Conservation (phyloP, 257 asterid genomes). For the Solanum dulcamara region DNA sequence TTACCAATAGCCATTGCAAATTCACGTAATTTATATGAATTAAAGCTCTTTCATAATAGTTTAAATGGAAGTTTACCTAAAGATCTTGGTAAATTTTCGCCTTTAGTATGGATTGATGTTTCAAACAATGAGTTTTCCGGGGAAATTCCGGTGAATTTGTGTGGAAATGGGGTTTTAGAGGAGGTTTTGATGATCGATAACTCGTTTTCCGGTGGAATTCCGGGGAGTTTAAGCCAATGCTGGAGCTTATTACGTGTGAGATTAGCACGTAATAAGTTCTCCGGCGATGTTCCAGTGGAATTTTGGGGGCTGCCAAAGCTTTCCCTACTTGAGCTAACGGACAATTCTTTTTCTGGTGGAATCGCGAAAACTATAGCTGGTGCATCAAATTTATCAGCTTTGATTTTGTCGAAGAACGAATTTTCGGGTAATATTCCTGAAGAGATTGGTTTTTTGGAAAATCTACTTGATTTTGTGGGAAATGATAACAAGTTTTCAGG, state of each 20-base stretch:
- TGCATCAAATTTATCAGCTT: conserved; percentile 67
- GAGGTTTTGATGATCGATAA: conserved; percentile 62
- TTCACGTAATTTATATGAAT: conserved; percentile 68
- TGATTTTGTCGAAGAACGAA: conserved; percentile 55
- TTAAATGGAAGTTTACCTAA: conserved; percentile 50
- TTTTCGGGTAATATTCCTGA: conserved; percentile 72
- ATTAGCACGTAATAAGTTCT: conserved; percentile 53
- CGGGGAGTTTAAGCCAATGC: conserved; percentile 55
- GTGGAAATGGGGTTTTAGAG: conserved; percentile 46
- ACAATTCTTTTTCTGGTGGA: conserved; percentile 66
- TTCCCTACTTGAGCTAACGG: conserved; percentile 65
- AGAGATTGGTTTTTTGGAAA: conserved; percentile 68
- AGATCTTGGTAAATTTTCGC: conserved; percentile 66
- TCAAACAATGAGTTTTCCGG: conserved; percentile 70
- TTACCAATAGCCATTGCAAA: conserved; percentile 54
- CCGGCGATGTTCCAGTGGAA: conserved; percentile 66
- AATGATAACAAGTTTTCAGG: conserved; percentile 58
- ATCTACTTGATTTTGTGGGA: conserved; percentile 54
- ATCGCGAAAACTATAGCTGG: conserved; percentile 63
- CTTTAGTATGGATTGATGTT: conserved; percentile 72
- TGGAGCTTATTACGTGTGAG: conserved; percentile 65
- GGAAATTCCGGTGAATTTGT: conserved; percentile 47
- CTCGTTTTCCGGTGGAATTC: conserved; percentile 65
- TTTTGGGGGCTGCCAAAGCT: conserved; percentile 93
- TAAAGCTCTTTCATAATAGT: conserved; percentile 67